These are phyloP conservation scores for Citrus sinensis DNA, from an alignment of 345 rosid species.

Conservation along the genomic window DVS_A1.0 CM039166.1:24376501-24377000, in stretches of 20 bases:
- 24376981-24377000: conserved; percentile 9
- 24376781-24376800: conserved; percentile 77
- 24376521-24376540: not conserved
- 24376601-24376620: not conserved
- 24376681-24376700: conserved; percentile 19
- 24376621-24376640: not conserved
- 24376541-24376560: not conserved
- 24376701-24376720: conserved; percentile 97
- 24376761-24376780: conserved; percentile 90
- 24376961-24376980: not conserved
- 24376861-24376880: conserved; percentile 98
- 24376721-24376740: conserved; percentile 89
- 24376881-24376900: conserved; percentile 99
- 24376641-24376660: no score
- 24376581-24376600: not conserved
- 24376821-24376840: conserved; percentile 65
- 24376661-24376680: no score
- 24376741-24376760: conserved; percentile 91
- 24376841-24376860: conserved; percentile 83
- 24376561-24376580: not conserved
- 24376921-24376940: conserved; percentile 1
- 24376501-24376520: not conserved
- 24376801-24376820: conserved; percentile 76
- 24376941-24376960: not conserved
- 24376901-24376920: conserved; percentile 47